A percentile compares a stretch with the other conserved stretches of the same genome.
Evolutionary conservation across 257 asterid species (phyloP).

Genomic region (Nicotiana knightiana): DNA sequence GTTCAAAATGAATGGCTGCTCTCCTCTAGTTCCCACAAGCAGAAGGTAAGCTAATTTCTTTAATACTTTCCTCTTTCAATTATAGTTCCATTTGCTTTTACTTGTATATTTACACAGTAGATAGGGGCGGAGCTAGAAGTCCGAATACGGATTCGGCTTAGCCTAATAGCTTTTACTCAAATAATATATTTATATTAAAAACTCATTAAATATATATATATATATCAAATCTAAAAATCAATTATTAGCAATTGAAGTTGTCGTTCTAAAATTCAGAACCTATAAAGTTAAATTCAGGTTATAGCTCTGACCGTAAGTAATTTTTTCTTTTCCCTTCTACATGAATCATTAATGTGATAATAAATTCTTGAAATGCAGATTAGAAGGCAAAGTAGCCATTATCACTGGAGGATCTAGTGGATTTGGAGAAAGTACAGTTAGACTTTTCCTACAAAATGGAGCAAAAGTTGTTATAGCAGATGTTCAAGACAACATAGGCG

Average conservation of each 20-base stretch:
- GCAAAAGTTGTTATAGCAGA: slow-evolving; percentile 71
- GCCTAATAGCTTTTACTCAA: background rate
- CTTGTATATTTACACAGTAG: too few species aligned
- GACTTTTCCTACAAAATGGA: slow-evolving; percentile 57
- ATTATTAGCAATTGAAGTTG: too few species aligned
- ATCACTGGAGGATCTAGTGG: slow-evolving; percentile 92
- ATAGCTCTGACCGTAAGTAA: too few species aligned
- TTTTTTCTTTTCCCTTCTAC: too few species aligned
- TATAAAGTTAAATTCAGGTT: too few species aligned
- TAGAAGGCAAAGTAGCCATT: slow-evolving; percentile 73
- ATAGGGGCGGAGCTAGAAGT: too few species aligned
- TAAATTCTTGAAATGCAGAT: slow-evolving; percentile 18
- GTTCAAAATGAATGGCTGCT: slow-evolving; percentile 14
- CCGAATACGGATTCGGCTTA: too few species aligned
- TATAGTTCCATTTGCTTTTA: too few species aligned
- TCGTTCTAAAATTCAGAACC: too few species aligned
- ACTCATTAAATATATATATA: background rate
- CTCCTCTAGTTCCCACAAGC: slow-evolving; percentile 1
- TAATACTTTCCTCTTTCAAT: background rate
- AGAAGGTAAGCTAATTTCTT: slow-evolving; percentile 12
- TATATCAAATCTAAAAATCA: background rate
- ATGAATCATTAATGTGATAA: background rate
- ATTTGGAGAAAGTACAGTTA: slow-evolving; percentile 65
- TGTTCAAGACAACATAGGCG: slow-evolving; percentile 59
- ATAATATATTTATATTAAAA: background rate